Base-by-base conservation (phyloP, 2,329 filamentous ascomycete species). In the Colletotrichum camelliae region DNA sequence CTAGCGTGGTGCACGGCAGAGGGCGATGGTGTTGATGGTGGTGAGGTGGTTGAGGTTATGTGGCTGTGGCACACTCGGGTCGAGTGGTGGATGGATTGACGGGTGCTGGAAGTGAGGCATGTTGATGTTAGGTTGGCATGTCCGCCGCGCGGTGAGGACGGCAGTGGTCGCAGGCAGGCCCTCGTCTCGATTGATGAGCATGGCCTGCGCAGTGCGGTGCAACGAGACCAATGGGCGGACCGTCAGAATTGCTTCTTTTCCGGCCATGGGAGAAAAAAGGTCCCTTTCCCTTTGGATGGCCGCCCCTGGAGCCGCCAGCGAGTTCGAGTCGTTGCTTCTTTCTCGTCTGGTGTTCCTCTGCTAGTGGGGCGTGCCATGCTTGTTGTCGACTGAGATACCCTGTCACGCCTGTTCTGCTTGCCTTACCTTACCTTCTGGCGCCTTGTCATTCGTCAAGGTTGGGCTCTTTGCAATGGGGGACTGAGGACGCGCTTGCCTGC, bases 241-340 rank as follows among this genome's bases (percentile, higher is more conserved):
- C 60, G n/a, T 18, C 33, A 69, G 52, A 60, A n/a, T 68, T 65
- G 69, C 73, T 75, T 73, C 58, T 73, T 60, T 64, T 35, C 33
- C n/a, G 55, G 21, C 27, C 21, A 7, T 58, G 55, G 58, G 39
- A 48, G 39, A 48, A 48, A 48, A 48, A 48, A 48, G 39, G 43
- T 48, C n/a, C 29, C 58, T 35, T 60, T 60, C 18, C 29, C 29
- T 33, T 62, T 35, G 9, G 62, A 37, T 66, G 35, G 24, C 43
- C 12, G 37, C 24, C 61, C 43, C 39, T 58, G 66, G 18, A 39
- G 52, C 27, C 43, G 67, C 62, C 61, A 66, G 39, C 69, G n/a
- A 61, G 37, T 60, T 57, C n/a, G 62, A 43, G 24, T 67, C 57
- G 64, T 75, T 75, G 70, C 73, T 75, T 75, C 71, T 73, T 52